A percentile compares a stretch with the other conserved stretches of the same genome.
phyloP scores from a whole-genome alignment of 2,329 filamentous ascomycete species.

The Parafenestella ontariensis region DNA sequence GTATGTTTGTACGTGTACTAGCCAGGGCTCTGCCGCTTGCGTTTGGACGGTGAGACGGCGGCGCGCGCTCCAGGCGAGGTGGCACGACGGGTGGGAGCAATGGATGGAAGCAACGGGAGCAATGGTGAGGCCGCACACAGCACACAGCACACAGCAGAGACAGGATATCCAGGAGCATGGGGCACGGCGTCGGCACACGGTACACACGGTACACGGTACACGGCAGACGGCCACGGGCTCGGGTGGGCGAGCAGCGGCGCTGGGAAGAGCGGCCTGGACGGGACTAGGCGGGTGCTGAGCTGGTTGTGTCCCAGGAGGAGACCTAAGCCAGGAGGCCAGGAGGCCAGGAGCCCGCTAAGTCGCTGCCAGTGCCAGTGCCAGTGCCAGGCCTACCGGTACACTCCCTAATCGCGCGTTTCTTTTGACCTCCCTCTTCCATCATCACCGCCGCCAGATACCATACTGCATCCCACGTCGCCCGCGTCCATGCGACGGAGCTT shows the following conservation, averaged over 20 bases:
- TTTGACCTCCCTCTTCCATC: conserved; percentile 28
- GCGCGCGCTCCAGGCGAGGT: no score
- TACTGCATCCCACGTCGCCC: conserved; percentile 27
- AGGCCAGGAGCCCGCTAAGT: no score
- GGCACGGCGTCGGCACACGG: conserved; percentile 13
- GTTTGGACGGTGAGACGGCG: no score
- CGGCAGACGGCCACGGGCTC: conserved; percentile 11
- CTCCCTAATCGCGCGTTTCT: conserved; percentile 26
- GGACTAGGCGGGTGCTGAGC: conserved; percentile 19
- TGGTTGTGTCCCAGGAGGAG: not conserved
- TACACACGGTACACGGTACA: conserved; percentile 2
- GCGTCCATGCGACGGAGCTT: conserved; percentile 29
- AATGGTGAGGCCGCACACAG: no score
- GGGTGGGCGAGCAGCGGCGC: conserved; percentile 9
- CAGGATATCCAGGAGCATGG: conserved; percentile 10
- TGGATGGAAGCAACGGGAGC: no score
- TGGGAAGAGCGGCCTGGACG: conserved; percentile 20
- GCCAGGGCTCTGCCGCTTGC: no score
- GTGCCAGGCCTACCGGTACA: conserved; percentile 29
- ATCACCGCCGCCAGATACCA: conserved; percentile 10
- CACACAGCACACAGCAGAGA: no score
- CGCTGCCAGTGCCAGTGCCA: conserved; percentile 16
- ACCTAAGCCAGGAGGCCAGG: conserved; percentile 8
- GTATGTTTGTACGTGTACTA: no score
- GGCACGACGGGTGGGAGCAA: no score